Base-by-base conservation (phyloP, 495 filamentous ascomycete species). In the Letharia columbiana region DNA sequence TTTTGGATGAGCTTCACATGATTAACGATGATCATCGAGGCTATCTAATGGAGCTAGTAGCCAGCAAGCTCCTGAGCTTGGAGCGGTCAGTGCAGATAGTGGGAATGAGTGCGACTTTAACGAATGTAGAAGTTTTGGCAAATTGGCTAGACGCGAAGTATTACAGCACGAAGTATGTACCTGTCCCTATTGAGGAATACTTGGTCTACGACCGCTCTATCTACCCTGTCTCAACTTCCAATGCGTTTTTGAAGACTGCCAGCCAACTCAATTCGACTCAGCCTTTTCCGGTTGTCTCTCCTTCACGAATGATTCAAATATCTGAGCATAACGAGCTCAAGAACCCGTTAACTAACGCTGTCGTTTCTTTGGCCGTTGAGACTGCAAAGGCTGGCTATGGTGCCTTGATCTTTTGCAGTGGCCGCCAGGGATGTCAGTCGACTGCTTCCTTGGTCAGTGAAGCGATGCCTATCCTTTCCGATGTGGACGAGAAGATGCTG, bases 1-100 rank as follows among this genome's bases (percentile, higher is more conserved):
- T 92, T 12, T 76, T 94, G 20, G 90, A 92, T 71, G 90, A 92
- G 71, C 75, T 91, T 6, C 90, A 94, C 68, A 91, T 94, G 89
- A 77, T 94, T 23, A 86, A 89, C 66, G 90, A 92, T 72, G 86
- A 88, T 45, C 82, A 84, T 70, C 85, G 90, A n/a, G 90, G 90
- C 8, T 92, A 91, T 70, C 79, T 92, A 1, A 77, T 94, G 62
- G 90, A 94, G 73, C 75, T 92, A n/a, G 84, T 92, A 77, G 84
- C 87, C 8, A 89, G 90, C 5, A 94, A 94, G 67, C 71, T 92
- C 35, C 74, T 92, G 10, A 82, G 87, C 61, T 76, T 92, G 15
- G 87, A 84, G 50, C 82, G 88, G 66, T 77, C 80, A 52, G 82
- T 91, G 37, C 90, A 94, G 69, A 85, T 94, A 35, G 78, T 92